phyloP scores from a whole-genome alignment of 768 basidiomycete species.

The Coprinellus micaceus region DNA sequence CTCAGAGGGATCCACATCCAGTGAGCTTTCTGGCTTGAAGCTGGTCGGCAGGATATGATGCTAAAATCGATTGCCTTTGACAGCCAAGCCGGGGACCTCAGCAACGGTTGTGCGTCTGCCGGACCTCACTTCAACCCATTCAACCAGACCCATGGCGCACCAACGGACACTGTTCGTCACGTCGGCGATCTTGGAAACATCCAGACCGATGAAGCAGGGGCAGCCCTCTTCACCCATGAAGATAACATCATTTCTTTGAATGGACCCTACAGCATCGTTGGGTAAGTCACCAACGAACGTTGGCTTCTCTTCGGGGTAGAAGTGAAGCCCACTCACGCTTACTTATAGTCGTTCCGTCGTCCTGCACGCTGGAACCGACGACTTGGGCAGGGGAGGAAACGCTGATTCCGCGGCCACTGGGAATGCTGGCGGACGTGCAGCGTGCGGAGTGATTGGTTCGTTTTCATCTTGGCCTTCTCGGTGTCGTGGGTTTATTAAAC shows the following conservation, averaged over 20 bases:
- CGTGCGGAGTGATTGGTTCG: constrained; percentile 75
- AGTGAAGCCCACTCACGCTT: too few species aligned
- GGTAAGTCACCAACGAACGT: constrained; percentile 46
- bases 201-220: constrained; percentile 41
- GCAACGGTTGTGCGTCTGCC: constrained; percentile 58
- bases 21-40: constrained; percentile 35
- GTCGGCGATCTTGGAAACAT: constrained; percentile 79
- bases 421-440: constrained; percentile 67
- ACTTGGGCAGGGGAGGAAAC: constrained; percentile 66
- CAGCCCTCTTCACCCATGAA: constrained; percentile 52
- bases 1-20: constrained; percentile 78
- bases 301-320: not conserved
- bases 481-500: too few species aligned
- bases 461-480: too few species aligned
- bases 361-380: constrained; percentile 47
- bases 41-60: not conserved
- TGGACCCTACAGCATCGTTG: constrained; percentile 50
- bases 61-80: not conserved
- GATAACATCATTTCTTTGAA: constrained; percentile 71
- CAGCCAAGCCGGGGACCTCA: constrained; percentile 55
- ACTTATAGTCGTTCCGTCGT: too few species aligned
- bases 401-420: constrained; percentile 71
- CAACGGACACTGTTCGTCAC: constrained; percentile 50
- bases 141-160: constrained; percentile 62
- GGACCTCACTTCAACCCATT: constrained; percentile 78